A percentile compares a stretch with the other conserved stretches of the same genome.
Conservation (phyloP, 495 filamentous ascomycete genomes). For the Chaetomidium leptoderma region DNA sequence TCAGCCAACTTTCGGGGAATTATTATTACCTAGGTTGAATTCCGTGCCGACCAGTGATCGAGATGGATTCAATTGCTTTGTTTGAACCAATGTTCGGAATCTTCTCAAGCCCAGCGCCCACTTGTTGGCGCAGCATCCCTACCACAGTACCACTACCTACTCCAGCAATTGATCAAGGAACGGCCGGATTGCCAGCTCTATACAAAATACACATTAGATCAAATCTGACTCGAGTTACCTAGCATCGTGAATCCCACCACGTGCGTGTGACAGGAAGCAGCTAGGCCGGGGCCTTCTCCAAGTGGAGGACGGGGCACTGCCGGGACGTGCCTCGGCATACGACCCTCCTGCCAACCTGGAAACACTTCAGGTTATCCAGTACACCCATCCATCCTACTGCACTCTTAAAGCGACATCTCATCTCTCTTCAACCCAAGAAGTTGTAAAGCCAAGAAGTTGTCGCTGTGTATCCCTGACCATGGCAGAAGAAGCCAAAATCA, state of each 20-base stretch:
- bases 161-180: too few relatives aligned
- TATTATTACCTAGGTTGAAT: too few relatives aligned
- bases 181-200: background rate
- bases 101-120: too few relatives aligned
- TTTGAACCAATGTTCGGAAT: too few relatives aligned
- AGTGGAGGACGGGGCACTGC: background rate
- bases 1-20: too few relatives aligned
- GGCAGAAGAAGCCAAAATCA: slow-evolving; percentile 57
- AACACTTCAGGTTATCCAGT: too few relatives aligned
- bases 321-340: slow-evolving; percentile 2
- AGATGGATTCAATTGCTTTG: too few relatives aligned
- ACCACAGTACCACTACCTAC: too few relatives aligned
- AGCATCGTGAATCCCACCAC: background rate
- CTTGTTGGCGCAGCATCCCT: too few relatives aligned
- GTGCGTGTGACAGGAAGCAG: background rate
- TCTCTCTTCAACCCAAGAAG: background rate
- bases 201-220: background rate
- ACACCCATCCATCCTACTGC: background rate
- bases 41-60: too few relatives aligned
- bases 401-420: background rate
- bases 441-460: background rate
- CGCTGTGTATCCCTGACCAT: slow-evolving; percentile 8
- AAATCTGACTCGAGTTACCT: background rate
- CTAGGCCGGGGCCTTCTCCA: background rate
- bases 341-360: background rate